Evolutionary conservation across 1,284 basidiomycete species (phyloP).

Genomic region (Leccinum subfulvum): DNA sequence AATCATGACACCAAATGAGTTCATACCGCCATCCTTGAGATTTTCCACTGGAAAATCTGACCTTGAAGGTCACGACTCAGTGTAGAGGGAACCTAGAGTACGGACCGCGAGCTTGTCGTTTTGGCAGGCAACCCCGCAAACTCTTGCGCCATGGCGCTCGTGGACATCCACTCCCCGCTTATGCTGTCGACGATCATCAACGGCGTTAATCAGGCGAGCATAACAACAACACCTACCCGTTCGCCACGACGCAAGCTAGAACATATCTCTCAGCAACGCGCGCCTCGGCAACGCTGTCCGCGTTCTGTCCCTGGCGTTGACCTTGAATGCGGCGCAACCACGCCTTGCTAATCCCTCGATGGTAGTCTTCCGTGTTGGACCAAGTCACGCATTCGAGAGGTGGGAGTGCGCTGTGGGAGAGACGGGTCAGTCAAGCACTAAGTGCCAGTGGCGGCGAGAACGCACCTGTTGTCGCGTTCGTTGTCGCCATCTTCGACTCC

Average conservation of each 20-base stretch:
- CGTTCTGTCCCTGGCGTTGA: slow-evolving; percentile 35
- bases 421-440: too few relatives aligned
- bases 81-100: too few relatives aligned
- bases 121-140: slow-evolving; percentile 48
- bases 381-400: slow-evolving; percentile 46
- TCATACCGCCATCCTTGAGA: too few relatives aligned
- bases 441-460: too few relatives aligned
- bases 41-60: too few relatives aligned
- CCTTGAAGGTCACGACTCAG: too few relatives aligned
- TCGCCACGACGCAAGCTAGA: slow-evolving; percentile 63
- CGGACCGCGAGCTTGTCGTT: not conserved
- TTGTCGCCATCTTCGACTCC: too few relatives aligned
- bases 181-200: slow-evolving; percentile 40
- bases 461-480: too few relatives aligned
- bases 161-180: slow-evolving; percentile 64
- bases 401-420: too few relatives aligned
- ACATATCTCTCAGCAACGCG: slow-evolving; percentile 59
- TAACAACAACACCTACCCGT: slow-evolving; percentile 45
- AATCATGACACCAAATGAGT: too few relatives aligned
- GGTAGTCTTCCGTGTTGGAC: slow-evolving; percentile 68
- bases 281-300: slow-evolving; percentile 41
- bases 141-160: slow-evolving; percentile 62
- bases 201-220: not conserved
- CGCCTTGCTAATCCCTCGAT: slow-evolving; percentile 60
- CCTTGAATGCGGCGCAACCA: slow-evolving; percentile 52